phyloP scores from a whole-genome alignment of 805 yeast genomes.

The Middelhovenomyces tepae region DNA sequence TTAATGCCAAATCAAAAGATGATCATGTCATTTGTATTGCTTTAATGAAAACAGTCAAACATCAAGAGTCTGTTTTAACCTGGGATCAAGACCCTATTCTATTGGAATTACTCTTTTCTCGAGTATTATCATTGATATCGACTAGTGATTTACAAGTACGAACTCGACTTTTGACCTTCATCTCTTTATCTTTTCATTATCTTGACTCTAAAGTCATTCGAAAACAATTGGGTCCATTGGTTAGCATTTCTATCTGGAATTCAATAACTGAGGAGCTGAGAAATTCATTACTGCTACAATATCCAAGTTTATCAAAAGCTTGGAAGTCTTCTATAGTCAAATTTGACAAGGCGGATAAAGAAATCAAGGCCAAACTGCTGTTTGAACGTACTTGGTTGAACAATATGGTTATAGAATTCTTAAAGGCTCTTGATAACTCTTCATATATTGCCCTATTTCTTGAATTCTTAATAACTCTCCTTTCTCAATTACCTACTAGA shows the following conservation, averaged over 20 bases:
- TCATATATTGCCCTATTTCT: slow-evolving; percentile 14
- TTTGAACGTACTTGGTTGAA: slow-evolving; percentile 25
- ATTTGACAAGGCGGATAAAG: slow-evolving; percentile 14
- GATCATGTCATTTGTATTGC: slow-evolving; percentile 34
- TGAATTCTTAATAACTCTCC: slow-evolving; percentile 21
- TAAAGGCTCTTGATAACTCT: slow-evolving; percentile 8
- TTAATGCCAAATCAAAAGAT: slow-evolving; percentile 32
- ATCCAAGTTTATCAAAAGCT: slow-evolving; percentile 16
- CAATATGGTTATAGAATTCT: slow-evolving; percentile 14
- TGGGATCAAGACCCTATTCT: too few species aligned
- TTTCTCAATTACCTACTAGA: slow-evolving; percentile 37
- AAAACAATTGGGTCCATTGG: slow-evolving; percentile 24
- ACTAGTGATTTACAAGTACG: slow-evolving; percentile 7
- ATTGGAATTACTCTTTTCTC: too few species aligned
- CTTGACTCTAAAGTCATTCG: slow-evolving; percentile 20
- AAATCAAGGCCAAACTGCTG: slow-evolving; percentile 13
- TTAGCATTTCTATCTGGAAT: slow-evolving; percentile 30
- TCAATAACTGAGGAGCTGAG: slow-evolving; percentile 16
- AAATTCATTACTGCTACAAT: slow-evolving; percentile 15
- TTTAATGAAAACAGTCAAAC: too few species aligned
- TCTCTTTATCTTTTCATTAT: slow-evolving; percentile 19
- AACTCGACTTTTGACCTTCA: slow-evolving; percentile 19
- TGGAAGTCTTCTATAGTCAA: slow-evolving; percentile 20
- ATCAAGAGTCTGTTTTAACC: too few species aligned
- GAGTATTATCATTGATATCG: slow-evolving; percentile 9